Conservation (phyloP, 352 stramenopile genomes). For the Phytophthora palmivora region DNA sequence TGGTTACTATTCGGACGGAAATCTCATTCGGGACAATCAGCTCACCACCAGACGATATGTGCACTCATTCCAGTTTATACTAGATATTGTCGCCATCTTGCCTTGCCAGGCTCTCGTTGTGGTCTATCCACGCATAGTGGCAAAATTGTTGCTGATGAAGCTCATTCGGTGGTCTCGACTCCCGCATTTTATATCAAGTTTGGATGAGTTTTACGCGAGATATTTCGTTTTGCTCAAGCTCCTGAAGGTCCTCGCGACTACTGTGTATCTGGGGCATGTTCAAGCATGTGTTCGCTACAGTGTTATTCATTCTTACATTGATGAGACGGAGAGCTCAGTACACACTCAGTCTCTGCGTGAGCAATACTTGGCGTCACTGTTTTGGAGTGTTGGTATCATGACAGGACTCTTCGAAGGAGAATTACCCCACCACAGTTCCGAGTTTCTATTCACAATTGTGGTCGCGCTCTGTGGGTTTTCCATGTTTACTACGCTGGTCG, state of each 20-base stretch:
- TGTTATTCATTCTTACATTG: conserved; percentile 48
- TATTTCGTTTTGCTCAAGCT: conserved; percentile 63
- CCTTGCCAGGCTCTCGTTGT: conserved; percentile 21
- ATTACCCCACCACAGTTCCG: conserved; percentile 46
- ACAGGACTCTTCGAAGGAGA: conserved; percentile 76
- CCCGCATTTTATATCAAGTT: conserved; percentile 48
- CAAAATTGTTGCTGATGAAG: conserved; percentile 50
- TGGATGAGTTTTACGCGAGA: conserved; percentile 70
- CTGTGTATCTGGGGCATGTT: conserved; percentile 61
- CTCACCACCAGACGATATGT: conserved; percentile 57
- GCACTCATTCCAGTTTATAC: conserved; percentile 45
- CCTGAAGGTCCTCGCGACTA: conserved; percentile 52
- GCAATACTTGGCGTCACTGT: conserved; percentile 58
- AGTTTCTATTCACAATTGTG: conserved; percentile 73
- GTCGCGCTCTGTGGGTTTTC: conserved; percentile 74
- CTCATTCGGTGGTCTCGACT: conserved; percentile 50
- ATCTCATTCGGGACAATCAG: conserved; percentile 55
- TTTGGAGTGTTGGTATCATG: conserved; percentile 74
- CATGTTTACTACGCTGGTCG: conserved; percentile 69
- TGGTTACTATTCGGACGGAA: conserved; percentile 66
- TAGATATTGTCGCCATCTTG: conserved; percentile 63
- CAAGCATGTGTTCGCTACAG: conserved; percentile 61
- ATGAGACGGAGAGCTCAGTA: conserved; percentile 1
- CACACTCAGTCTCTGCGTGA: conserved; percentile 20
- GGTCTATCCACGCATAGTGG: conserved; percentile 8